Conservation (phyloP, 352 stramenopile genomes). For the Vaucheria bursata region DNA sequence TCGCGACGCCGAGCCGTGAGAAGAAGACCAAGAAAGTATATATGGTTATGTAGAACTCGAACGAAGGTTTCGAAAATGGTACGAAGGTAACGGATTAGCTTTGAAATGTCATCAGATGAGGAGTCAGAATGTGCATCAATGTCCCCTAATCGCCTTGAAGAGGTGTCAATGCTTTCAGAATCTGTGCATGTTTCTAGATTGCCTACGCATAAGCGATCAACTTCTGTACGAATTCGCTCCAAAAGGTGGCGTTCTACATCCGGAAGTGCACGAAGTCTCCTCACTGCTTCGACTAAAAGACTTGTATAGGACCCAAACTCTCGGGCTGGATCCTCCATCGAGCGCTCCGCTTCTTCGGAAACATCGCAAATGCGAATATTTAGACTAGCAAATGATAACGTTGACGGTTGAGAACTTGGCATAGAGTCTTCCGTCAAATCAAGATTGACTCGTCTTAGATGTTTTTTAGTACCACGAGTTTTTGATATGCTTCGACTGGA, state of each 20-base stretch:
- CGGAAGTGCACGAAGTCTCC: conserved; percentile 34
- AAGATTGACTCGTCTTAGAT: conserved; percentile 8
- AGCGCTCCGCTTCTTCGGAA: conserved; percentile 30
- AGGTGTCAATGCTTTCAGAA: neutral
- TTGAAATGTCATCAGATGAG: neutral
- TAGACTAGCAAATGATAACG: conserved; percentile 32
- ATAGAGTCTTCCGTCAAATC: conserved; percentile 9
- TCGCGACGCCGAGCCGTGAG: conserved; percentile 34
- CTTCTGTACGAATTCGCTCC: conserved; percentile 30
- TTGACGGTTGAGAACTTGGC: too few relatives aligned
- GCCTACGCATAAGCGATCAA: conserved; percentile 31
- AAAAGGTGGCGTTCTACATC: conserved; percentile 44
- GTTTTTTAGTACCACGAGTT: conserved; percentile 19
- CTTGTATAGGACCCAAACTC: conserved; percentile 34
- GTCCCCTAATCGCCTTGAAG: too few relatives aligned
- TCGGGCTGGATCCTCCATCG: conserved; percentile 32
- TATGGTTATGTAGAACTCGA: conserved; percentile 30
- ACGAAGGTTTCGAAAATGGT: conserved; percentile 41
- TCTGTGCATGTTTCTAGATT: conserved; percentile 20
- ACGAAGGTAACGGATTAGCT: conserved; percentile 35
- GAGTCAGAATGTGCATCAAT: neutral
- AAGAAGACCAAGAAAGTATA: conserved; percentile 36
- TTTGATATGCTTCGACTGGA: neutral
- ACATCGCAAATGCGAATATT: conserved; percentile 25
- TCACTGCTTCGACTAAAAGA: conserved; percentile 40